Evolutionary conservation across 2,329 filamentous ascomycete species (phyloP), one percentile per base, ranked within the genome.

Genomic region (Penicillium brevicompactum): DNA sequence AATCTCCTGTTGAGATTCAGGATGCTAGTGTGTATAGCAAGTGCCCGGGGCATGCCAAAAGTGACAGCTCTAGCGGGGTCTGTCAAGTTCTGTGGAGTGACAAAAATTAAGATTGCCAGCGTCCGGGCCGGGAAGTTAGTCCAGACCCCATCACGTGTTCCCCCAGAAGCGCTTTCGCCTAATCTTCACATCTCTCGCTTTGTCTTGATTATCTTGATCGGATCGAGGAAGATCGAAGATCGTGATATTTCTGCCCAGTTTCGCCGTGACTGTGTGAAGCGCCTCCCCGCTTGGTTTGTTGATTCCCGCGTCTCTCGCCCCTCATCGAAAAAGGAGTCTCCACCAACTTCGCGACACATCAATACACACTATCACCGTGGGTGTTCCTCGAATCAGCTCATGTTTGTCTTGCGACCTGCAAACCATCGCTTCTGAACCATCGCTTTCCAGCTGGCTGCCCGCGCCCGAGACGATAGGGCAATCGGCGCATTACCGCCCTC

Each of bases 71-170:
- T 37, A 37, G 34, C 34, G 34, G 34, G 34, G 34, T 37, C 34
- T 37, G 34, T 37, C 34, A 37, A 37, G 13, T 51, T 44, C 32
- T 46, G 44, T 46, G 22, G 11, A 7, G 49, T 32, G 27, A 37
- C 34, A n/a, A 37, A n/a, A 37, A n/a, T 37, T 37, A 37, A 37
- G 34, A 37, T 37, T 37, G 6, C 34, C 13, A n/a, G n/a, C 34
- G 13, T n/a, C 34, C 34, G 34, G 34, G 13, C 34, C 34, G 34
- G 34, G 34, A 32, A 41, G 16, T 10, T 18, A 59, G 58, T 62
- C 61, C 60, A 63, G 61, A 37, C 61, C 59, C 48, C 54, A 58
- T 64, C 61, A 64, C 61, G 61, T 64, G 61, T 37, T 51, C 27
- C 18, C 45, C 30, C 56, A 37, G 58, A 57, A 57, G 34, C 53